These are phyloP conservation scores for Cucumis melo DNA, from an alignment of 306 rosid species.

Conservation along the genomic window DNA sequence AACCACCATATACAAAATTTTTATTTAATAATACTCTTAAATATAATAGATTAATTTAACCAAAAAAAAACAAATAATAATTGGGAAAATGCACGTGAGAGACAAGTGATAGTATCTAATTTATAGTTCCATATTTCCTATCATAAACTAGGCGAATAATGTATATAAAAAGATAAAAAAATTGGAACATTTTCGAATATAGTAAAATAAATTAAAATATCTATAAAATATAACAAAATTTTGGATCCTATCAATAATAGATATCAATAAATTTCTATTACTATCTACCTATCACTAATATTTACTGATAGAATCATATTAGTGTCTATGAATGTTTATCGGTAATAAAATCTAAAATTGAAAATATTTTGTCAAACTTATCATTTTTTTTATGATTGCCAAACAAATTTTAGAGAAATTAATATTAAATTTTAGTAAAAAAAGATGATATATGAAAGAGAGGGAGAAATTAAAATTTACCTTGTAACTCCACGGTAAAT, in stretches of 20 bases:
- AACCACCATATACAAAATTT: background rate
- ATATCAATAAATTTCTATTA: no score
- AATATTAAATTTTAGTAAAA: background rate
- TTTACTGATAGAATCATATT: no score
- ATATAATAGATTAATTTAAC: background rate
- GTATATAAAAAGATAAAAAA: no score
- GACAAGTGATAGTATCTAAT: background rate
- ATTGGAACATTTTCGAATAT: no score
- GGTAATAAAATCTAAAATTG: no score
- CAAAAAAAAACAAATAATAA: background rate
- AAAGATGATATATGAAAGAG: background rate
- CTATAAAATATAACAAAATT: no score
- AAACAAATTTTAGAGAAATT: background rate
- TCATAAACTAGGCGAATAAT: background rate
- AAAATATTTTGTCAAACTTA: no score
- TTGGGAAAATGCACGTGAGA: background rate
- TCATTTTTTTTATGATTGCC: no score
- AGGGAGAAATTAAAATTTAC: conserved; percentile 19
- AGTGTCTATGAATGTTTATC: no score
- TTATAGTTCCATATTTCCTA: background rate
- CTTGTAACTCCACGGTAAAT: conserved; percentile 92
- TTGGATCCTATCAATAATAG: no score
- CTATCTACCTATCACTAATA: no score
- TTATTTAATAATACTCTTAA: background rate
- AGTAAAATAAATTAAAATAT: no score